These are phyloP conservation scores for Paramecium tetraurelia DNA, from an alignment of 73 alveolate genomes.

Conservation along the genomic window DNA sequence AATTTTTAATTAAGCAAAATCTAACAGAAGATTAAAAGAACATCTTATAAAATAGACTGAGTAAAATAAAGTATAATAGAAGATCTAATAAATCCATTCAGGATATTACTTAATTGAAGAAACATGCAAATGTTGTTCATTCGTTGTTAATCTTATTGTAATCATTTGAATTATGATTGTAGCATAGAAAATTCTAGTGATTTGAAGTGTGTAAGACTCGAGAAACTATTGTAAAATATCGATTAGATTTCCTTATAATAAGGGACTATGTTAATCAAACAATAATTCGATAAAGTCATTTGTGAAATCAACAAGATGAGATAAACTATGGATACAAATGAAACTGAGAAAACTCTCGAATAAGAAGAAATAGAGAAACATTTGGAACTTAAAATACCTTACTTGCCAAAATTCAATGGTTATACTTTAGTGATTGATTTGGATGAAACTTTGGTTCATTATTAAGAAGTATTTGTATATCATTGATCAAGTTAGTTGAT, in stretches of 20 bases:
- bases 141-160: conserved; percentile 13
- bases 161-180: not conserved
- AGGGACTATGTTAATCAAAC: not conserved
- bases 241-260: not conserved
- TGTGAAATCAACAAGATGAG: not conserved
- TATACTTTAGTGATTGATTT: conserved; percentile 15
- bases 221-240: not conserved
- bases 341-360: not conserved
- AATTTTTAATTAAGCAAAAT: not conserved
- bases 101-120: conserved; percentile 24
- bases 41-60: not conserved
- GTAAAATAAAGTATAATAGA: not conserved
- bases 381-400: not conserved
- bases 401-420: not conserved
- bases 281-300: not conserved
- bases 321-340: not conserved
- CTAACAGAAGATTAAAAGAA: not conserved
- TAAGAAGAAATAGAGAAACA: not conserved
- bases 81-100: not conserved
- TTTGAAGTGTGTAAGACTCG: not conserved
- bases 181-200: conserved; percentile 7
- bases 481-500: conserved; percentile 32
- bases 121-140: not conserved
- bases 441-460: conserved; percentile 48
- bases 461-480: conserved; percentile 10